Evolutionary conservation across 192 early-diverging fungal genomes (phyloP), one percentile per base, ranked within the genome.

Genomic region (Mycoemilia scoparia): DNA sequence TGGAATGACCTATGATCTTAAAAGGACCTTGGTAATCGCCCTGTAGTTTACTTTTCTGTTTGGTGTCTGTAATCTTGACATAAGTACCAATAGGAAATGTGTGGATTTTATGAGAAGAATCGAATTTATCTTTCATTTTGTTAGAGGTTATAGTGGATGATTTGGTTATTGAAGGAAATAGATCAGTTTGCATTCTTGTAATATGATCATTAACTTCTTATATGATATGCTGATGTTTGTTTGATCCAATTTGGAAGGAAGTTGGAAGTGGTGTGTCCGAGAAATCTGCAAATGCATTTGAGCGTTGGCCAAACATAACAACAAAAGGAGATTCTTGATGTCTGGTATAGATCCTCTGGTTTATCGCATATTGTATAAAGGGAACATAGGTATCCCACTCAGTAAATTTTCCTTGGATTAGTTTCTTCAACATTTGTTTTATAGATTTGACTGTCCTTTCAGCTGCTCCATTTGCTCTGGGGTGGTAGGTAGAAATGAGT

Each of bases 401-500:
- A 10, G 24, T n/a, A 12, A 34, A 36, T 13, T 27, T 36, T 10
- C 30, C 34, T 25, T 39, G 29, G 3, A 58, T 33, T 9, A 34
- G 28, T 43, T 67, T 58, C 10, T 29, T 8, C 23, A 66, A 34
- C 5, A 53, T 38, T 9, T 45, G 13, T 6, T 31, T 24, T 2
- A 42, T 36, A 7, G 29, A 50, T 3, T 46, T 32, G 9, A 66
- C 51, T 12, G 23, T 28, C 7, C 53, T 8, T 51, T 70, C 60
- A n/a, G 57, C 68, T n/a, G 35, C 35, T 1, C 61, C 60, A 36
- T 70, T 70, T 5, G 30, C 56, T 26, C 51, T 15, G 12, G 60
- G 55, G 38, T 62, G 45, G 29, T 60, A 64, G 2, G 56, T 43
- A 21, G 60, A 54, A 14, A 37, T 28, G 7, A 54, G 24, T 3